Base-by-base conservation (phyloP, 768 basidiomycete species). In the Harrya chromipes region DNA sequence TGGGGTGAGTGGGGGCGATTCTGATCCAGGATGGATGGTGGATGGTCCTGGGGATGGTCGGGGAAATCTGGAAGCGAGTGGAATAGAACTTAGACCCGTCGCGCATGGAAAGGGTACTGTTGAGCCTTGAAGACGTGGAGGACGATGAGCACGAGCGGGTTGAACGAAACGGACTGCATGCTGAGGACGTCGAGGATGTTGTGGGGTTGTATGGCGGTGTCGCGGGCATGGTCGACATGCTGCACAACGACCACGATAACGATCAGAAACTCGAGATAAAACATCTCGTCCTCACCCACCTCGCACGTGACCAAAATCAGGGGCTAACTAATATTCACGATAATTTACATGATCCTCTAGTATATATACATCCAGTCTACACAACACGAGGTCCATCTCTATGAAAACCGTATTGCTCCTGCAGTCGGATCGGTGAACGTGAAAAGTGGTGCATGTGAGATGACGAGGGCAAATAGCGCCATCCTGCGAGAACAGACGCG, bases 361-460 rank as follows among this genome's bases (percentile, higher is more conserved):
- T 40, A 47, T 66, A 61, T 67, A 56, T 52, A 55, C 44, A 16
- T 20, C 39, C 31, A 4, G 37, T 24, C 9, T 29, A 38, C 47
- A 23, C 48, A 26, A 50, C 62, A 59, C 54, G 61, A 62, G 61
- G 55, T 23, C 13, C 29, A 9, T 31, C 31, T 46, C 56, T 65
- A 69, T 47, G 66, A 67, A 59, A 66, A 69, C 50, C 47, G 54
- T 50, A 67, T 49, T 29, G 59, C 61, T 27, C 66, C 68, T 43
- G 68, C 68, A 9, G 53, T 50, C 37, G 66, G 63, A 54, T 68
- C 68, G 46, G 68, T 64, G 44, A 70, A 46, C 26, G 54, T 62
- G 54, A 68, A 66, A 43, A 68, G 40, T 29, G 68, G 62, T 50
- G 56, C 62, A 41, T 68, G 66, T 14, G 68, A 66, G 6, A 68